These are phyloP conservation scores for Penicillium freii DNA, from an alignment of 2,329 filamentous ascomycete genomes.

Conservation along the genomic window DNA sequence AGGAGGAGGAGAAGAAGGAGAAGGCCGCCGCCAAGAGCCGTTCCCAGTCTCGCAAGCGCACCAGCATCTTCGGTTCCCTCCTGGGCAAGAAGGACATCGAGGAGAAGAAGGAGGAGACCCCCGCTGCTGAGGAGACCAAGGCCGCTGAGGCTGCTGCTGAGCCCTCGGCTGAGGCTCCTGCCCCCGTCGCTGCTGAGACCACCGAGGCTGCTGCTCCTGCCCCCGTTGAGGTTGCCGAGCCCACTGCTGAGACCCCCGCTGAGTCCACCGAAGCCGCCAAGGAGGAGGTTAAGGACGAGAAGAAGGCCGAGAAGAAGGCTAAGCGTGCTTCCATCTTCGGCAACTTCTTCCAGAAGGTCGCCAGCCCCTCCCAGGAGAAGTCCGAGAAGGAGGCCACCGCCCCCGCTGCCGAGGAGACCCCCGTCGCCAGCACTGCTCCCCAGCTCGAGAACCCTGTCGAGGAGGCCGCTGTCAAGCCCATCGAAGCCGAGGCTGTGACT, in stretches of 20 bases:
- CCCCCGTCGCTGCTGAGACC: slow-evolving; percentile 25
- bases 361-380: slow-evolving; percentile 47
- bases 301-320: slow-evolving; percentile 51
- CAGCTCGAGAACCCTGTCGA: slow-evolving; percentile 49
- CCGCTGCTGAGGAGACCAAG: slow-evolving; percentile 45
- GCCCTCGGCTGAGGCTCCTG: slow-evolving; percentile 36
- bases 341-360: slow-evolving; percentile 70
- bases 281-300: slow-evolving; percentile 38
- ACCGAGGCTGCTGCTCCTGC: slow-evolving; percentile 13
- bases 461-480: slow-evolving; percentile 37
- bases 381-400: slow-evolving; percentile 50
- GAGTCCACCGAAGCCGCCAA: slow-evolving; percentile 24
- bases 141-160: slow-evolving; percentile 32
- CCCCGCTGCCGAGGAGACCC: slow-evolving; percentile 43
- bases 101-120: slow-evolving; percentile 39
- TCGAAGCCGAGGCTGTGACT: slow-evolving; percentile 43
- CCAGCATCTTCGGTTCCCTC: slow-evolving; percentile 57
- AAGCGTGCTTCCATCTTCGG: slow-evolving; percentile 87
- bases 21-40: slow-evolving; percentile 60
- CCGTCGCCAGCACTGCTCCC: slow-evolving; percentile 50
- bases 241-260: slow-evolving; percentile 36
- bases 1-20: slow-evolving; percentile 45
- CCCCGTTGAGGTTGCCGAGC: slow-evolving; percentile 29
- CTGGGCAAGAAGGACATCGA: slow-evolving; percentile 60
- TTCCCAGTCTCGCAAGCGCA: slow-evolving; percentile 57